These are phyloP conservation scores for Phytophthora lateralis DNA, from an alignment of 352 stramenopile genomes.

Conservation along the genomic window DNA sequence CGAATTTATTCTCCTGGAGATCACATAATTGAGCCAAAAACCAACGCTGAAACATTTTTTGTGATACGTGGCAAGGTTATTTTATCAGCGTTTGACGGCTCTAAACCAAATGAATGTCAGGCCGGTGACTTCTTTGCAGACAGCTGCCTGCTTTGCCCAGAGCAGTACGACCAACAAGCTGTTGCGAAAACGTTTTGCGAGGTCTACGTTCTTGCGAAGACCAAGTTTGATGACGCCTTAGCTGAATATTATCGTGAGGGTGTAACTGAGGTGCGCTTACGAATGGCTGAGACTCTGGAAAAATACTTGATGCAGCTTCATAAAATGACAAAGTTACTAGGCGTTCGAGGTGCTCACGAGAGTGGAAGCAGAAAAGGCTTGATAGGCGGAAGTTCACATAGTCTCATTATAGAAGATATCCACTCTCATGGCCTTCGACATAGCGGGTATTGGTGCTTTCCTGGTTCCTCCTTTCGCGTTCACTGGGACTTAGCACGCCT, in stretches of 20 bases:
- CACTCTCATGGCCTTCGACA: not conserved
- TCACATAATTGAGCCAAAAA: slow-evolving; percentile 71
- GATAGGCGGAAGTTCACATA: slow-evolving; percentile 27
- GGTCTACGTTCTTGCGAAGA: slow-evolving; percentile 72
- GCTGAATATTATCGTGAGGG: slow-evolving; percentile 56
- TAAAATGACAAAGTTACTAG: slow-evolving; percentile 80
- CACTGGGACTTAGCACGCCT: slow-evolving; percentile 56
- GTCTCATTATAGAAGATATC: not conserved
- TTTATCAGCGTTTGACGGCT: slow-evolving; percentile 50
- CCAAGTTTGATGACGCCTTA: slow-evolving; percentile 60
- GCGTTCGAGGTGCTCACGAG: slow-evolving; percentile 35
- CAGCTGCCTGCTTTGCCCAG: slow-evolving; percentile 52
- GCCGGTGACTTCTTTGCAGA: slow-evolving; percentile 71
- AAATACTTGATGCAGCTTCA: slow-evolving; percentile 63
- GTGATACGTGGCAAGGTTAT: slow-evolving; percentile 64
- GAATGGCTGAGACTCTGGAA: slow-evolving; percentile 57
- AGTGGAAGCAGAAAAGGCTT: slow-evolving; percentile 9
- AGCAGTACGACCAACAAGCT: slow-evolving; percentile 68
- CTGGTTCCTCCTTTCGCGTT: slow-evolving; percentile 52
- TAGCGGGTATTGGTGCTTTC: slow-evolving; percentile 38
- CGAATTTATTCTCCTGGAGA: slow-evolving; percentile 63
- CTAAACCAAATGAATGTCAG: slow-evolving; percentile 47
- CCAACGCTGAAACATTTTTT: slow-evolving; percentile 77
- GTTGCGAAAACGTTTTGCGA: slow-evolving; percentile 82
- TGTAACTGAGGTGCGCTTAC: slow-evolving; percentile 26